Evolutionary conservation across 805 yeast genomes (phyloP).

Genomic region (Wickerhamomyces bovis): DNA sequence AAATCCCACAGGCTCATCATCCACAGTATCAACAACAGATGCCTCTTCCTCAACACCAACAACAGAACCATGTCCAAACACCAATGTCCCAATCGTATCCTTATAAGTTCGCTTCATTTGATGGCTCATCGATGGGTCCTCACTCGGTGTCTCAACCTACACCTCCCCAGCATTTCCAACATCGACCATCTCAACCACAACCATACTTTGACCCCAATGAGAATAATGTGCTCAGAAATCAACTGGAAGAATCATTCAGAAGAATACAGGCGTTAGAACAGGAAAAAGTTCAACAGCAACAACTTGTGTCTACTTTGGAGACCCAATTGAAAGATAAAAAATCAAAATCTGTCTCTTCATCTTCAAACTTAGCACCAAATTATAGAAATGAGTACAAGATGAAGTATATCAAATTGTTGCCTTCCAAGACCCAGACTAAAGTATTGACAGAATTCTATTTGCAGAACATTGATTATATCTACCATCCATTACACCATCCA

Average conservation of each 20-base stretch:
- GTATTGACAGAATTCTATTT: slow-evolving; percentile 23
- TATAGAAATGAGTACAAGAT: slow-evolving; percentile 11
- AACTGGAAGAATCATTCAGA: slow-evolving; percentile 10
- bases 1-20: not conserved
- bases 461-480: slow-evolving; percentile 24
- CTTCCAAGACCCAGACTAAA: slow-evolving; percentile 21
- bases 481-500: slow-evolving; percentile 27
- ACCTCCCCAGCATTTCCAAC: not conserved
- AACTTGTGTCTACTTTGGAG: slow-evolving; percentile 7
- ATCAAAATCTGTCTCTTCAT: not conserved
- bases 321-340: slow-evolving; percentile 5
- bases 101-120: not conserved
- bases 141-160: not conserved
- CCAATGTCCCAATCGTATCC: not conserved
- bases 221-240: slow-evolving; percentile 7
- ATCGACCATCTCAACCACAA: slow-evolving; percentile 4
- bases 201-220: slow-evolving; percentile 2
- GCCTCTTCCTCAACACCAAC: not conserved
- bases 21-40: not conserved
- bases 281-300: slow-evolving; percentile 9
- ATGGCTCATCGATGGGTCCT: not conserved
- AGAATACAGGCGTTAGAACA: slow-evolving; percentile 14
- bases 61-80: not conserved
- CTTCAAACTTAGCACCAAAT: not conserved
- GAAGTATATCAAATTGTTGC: slow-evolving; percentile 17